These are phyloP conservation scores for Epichloe typhina DNA, from an alignment of 2,329 filamentous ascomycete species.

Conservation along the genomic window DNA sequence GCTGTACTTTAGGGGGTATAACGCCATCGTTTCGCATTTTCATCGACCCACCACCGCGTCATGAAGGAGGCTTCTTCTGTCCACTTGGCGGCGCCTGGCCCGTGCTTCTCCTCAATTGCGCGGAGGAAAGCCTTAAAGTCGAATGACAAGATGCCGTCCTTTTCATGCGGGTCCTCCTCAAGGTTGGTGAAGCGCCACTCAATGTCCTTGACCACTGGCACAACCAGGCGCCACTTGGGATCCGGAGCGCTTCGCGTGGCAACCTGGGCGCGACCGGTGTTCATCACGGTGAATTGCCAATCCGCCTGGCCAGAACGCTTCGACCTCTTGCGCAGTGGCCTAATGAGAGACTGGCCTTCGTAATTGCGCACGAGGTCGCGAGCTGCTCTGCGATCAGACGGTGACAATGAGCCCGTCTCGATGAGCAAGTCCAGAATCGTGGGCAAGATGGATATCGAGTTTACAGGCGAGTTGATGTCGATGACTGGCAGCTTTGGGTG, in stretches of 20 bases:
- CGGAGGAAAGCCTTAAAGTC: constrained; percentile 10
- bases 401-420: constrained; percentile 19
- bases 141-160: constrained; percentile 15
- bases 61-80: constrained; percentile 19
- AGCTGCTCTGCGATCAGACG: constrained; percentile 12
- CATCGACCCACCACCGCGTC: constrained; percentile 21
- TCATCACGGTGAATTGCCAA: constrained; percentile 15
- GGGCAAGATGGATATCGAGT: constrained; percentile 19
- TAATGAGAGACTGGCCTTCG: constrained; percentile 23
- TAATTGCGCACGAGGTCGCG: constrained; percentile 20
- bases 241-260: constrained; percentile 10
- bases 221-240: constrained; percentile 12
- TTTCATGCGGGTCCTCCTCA: constrained; percentile 16
- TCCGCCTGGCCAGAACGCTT: constrained; percentile 10
- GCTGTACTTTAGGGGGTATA: constrained; percentile 7
- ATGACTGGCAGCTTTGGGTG: constrained; percentile 20
- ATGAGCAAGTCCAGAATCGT: constrained; percentile 22
- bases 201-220: constrained; percentile 13
- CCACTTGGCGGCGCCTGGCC: constrained; percentile 17
- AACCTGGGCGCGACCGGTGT: constrained; percentile 13
- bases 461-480: constrained; percentile 19
- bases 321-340: constrained; percentile 14
- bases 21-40: constrained; percentile 22
- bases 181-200: constrained; percentile 21
- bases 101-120: constrained; percentile 11